A percentile compares a stretch with the other conserved stretches of the same genome.
phyloP scores from a whole-genome alignment of 345 rosid species.

The Populus tremula region DNA sequence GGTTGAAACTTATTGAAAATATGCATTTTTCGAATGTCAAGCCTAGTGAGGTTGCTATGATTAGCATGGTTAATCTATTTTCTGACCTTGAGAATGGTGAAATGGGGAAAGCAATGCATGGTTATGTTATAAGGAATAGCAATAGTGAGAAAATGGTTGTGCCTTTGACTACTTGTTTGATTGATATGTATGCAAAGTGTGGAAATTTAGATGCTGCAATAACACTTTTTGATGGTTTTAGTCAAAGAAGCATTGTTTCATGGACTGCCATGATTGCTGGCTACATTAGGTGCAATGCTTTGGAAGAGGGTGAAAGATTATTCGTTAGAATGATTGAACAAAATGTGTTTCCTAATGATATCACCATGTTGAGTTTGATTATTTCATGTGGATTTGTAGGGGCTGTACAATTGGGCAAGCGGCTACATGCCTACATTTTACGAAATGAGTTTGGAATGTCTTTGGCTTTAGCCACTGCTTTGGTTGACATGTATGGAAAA shows the following conservation, averaged over 20 bases:
- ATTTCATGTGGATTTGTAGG: slow-evolving; percentile 37
- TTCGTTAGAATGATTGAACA: slow-evolving; percentile 39
- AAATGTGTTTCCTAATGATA: slow-evolving; percentile 36
- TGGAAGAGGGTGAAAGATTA: slow-evolving; percentile 30
- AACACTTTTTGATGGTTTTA: slow-evolving; percentile 33
- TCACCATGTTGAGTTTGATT: slow-evolving; percentile 40
- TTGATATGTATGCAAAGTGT: slow-evolving; percentile 82
- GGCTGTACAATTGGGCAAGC: slow-evolving; percentile 36
- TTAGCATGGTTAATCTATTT: slow-evolving; percentile 33
- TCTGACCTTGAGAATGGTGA: slow-evolving; percentile 20
- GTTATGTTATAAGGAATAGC: slow-evolving; percentile 39
- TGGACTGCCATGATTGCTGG: slow-evolving; percentile 56
- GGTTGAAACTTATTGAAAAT: slow-evolving; percentile 29
- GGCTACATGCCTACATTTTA: slow-evolving; percentile 39
- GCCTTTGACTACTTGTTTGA: slow-evolving; percentile 48
- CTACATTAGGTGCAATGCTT: slow-evolving; percentile 27
- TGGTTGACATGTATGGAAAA: slow-evolving; percentile 55
- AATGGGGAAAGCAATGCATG: slow-evolving; percentile 40
- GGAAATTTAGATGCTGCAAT: slow-evolving; percentile 39
- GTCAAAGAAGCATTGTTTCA: slow-evolving; percentile 34
- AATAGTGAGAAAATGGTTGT: slow-evolving; percentile 27
- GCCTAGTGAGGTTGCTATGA: slow-evolving; percentile 41
- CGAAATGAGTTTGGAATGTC: slow-evolving; percentile 25
- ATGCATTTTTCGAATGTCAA: slow-evolving; percentile 28
- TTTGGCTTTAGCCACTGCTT: slow-evolving; percentile 30